Evolutionary conservation across 805 yeast genomes (phyloP).

Genomic region (Ogataea saltuana): DNA sequence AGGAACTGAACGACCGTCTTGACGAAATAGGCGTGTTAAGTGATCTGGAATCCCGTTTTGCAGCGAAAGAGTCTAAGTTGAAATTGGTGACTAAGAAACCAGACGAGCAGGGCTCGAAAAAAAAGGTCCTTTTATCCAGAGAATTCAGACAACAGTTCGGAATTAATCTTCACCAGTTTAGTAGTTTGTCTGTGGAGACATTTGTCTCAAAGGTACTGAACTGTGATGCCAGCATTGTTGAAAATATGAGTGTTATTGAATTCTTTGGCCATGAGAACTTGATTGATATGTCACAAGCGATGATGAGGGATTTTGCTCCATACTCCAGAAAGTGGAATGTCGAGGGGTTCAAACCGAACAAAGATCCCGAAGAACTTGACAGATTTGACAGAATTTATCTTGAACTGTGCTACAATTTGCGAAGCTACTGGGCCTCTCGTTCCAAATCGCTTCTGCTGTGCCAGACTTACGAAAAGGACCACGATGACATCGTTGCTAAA

Average conservation of each 20-base stretch:
- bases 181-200: slow-evolving; percentile 51
- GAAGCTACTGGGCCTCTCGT: slow-evolving; percentile 71
- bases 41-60: slow-evolving; percentile 62
- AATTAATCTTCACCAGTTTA: slow-evolving; percentile 69
- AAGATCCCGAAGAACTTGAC: slow-evolving; percentile 57
- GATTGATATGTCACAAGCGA: slow-evolving; percentile 54
- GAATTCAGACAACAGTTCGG: slow-evolving; percentile 81
- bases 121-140: slow-evolving; percentile 59
- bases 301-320: slow-evolving; percentile 61
- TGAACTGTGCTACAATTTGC: slow-evolving; percentile 66
- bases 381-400: slow-evolving; percentile 71
- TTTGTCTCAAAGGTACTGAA: slow-evolving; percentile 54
- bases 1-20: slow-evolving; percentile 48
- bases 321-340: slow-evolving; percentile 53
- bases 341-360: slow-evolving; percentile 45
- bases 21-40: slow-evolving; percentile 61
- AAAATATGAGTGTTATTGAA: slow-evolving; percentile 61
- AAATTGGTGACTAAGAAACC: slow-evolving; percentile 30
- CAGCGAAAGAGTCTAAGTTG: slow-evolving; percentile 37
- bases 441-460: slow-evolving; percentile 60
- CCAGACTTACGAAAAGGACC: slow-evolving; percentile 62
- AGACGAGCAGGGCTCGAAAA: slow-evolving; percentile 46
- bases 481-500: slow-evolving; percentile 57
- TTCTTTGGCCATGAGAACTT: slow-evolving; percentile 70
- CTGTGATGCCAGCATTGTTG: slow-evolving; percentile 58